Conservation (phyloP, 1,139 yeast species). For the Lodderomyces theae region DNA sequence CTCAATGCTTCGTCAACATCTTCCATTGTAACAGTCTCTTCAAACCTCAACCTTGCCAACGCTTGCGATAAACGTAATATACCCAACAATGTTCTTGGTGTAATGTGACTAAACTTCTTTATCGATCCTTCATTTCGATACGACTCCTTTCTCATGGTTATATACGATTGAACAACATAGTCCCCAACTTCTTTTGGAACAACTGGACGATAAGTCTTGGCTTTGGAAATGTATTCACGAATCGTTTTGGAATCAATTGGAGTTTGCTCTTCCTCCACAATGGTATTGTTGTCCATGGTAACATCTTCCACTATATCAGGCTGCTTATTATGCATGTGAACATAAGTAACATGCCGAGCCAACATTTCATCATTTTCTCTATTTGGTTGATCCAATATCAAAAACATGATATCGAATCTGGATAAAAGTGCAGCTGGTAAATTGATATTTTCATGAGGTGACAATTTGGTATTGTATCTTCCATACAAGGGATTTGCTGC, state of each 20-base stretch:
- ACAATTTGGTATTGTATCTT: constrained; percentile 82
- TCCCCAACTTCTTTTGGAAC: constrained; percentile 88
- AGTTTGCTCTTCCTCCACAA: constrained; percentile 49
- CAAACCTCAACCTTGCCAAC: constrained; percentile 83
- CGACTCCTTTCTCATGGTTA: constrained; percentile 89
- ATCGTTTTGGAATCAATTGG: constrained; percentile 80
- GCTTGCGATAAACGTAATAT: constrained; percentile 94
- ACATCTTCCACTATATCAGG: constrained; percentile 44
- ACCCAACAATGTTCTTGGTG: constrained; percentile 93
- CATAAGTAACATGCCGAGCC: constrained; percentile 92
- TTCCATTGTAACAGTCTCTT: constrained; percentile 61
- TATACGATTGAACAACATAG: constrained; percentile 82
- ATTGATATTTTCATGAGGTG: constrained; percentile 94
- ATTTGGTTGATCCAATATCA: constrained; percentile 81
- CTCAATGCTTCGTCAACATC: constrained; percentile 97
- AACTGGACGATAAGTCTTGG: constrained; percentile 81
- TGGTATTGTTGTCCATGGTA: not conserved
- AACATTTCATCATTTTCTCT: constrained; percentile 79
- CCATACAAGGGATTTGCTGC: constrained; percentile 98
- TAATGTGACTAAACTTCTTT: constrained; percentile 80
- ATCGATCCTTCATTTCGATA: constrained; percentile 74
- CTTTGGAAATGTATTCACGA: constrained; percentile 84
- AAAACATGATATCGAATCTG: constrained; percentile 87
- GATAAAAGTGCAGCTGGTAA: constrained; percentile 95
- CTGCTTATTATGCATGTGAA: constrained; percentile 88